Percentiles rank a stretch among this genome's conserved stretches.
phyloP scores from a whole-genome alignment of 2,329 filamentous ascomycete species.

The Hypomyces perniciosus region DNA sequence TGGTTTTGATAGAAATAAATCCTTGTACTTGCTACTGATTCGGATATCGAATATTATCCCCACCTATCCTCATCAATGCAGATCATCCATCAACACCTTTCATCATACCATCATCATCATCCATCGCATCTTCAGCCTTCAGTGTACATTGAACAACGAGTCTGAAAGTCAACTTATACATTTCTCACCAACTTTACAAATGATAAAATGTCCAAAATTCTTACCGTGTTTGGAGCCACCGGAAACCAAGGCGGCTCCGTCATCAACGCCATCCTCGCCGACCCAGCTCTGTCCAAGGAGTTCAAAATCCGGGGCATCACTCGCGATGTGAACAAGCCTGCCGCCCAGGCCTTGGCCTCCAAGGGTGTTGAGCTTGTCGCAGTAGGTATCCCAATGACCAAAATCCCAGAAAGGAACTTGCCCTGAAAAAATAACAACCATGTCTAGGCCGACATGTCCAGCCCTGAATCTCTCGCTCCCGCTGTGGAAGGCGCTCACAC shows the following conservation, averaged over 20 bases:
- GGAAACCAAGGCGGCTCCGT: slow-evolving; percentile 46
- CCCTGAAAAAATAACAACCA: background rate
- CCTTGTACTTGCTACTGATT: too few relatives aligned
- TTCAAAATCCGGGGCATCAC: slow-evolving; percentile 43
- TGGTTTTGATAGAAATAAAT: too few relatives aligned
- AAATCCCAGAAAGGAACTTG: background rate
- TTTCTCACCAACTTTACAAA: too few relatives aligned
- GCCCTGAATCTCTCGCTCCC: slow-evolving; percentile 26
- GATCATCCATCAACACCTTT: too few relatives aligned
- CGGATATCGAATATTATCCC: too few relatives aligned
- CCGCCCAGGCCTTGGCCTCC: slow-evolving; percentile 31
- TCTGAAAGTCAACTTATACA: too few relatives aligned
- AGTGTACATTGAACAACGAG: too few relatives aligned
- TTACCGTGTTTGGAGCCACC: slow-evolving; percentile 43
- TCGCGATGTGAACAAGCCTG: slow-evolving; percentile 36
- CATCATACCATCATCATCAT: too few relatives aligned
- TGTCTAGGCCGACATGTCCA: slow-evolving; percentile 36
- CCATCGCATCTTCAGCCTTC: too few relatives aligned
- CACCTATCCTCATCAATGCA: too few relatives aligned
- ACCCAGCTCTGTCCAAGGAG: slow-evolving; percentile 37
- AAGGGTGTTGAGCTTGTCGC: slow-evolving; percentile 39
- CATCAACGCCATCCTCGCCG: slow-evolving; percentile 37
- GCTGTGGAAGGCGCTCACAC: slow-evolving; percentile 39
- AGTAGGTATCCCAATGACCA: slow-evolving; percentile 18
- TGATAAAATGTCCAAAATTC: slow-evolving; percentile 30